Conservation (phyloP, 2,329 filamentous ascomycete species). For the Saccharata proteae region DNA sequence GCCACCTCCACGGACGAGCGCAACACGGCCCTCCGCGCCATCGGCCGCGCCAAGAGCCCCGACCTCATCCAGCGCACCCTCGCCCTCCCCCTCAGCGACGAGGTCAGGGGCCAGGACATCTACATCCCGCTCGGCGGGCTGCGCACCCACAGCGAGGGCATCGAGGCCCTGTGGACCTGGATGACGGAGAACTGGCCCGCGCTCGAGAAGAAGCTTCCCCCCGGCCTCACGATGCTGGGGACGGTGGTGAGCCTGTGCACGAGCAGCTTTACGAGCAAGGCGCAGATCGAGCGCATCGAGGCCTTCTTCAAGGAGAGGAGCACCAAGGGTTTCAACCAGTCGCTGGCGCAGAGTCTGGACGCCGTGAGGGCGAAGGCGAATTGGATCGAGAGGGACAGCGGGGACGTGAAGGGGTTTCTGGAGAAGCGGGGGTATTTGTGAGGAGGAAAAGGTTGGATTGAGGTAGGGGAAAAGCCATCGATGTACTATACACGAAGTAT, state of each 20-base stretch:
- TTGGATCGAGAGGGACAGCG: conserved; percentile 65
- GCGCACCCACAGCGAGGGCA: conserved; percentile 63
- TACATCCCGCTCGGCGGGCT: conserved; percentile 78
- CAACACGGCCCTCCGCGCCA: conserved; percentile 73
- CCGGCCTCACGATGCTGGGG: conserved; percentile 76
- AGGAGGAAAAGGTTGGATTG: too few species aligned
- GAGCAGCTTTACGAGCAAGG: conserved; percentile 62
- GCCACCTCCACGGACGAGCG: conserved; percentile 76
- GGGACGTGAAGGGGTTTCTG: conserved; percentile 65
- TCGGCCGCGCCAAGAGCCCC: conserved; percentile 67
- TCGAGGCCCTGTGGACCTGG: conserved; percentile 71
- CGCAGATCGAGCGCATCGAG: conserved; percentile 65
- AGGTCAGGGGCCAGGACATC: conserved; percentile 89
- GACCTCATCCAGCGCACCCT: conserved; percentile 74
- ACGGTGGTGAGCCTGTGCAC: conserved; percentile 74
- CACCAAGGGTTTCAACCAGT: conserved; percentile 78
- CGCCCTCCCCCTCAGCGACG: conserved; percentile 58
- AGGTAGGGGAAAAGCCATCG: too few species aligned
- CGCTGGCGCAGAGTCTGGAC: conserved; percentile 81
- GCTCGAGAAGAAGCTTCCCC: conserved; percentile 68
- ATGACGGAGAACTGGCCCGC: conserved; percentile 82
- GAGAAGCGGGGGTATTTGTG: conserved; percentile 52
- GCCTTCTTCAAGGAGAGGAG: conserved; percentile 72
- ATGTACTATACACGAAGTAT: too few species aligned
- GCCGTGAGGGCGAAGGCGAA: conserved; percentile 71